Conservation (phyloP, 2,329 filamentous ascomycete species). For the Elsinoe perseae region DNA sequence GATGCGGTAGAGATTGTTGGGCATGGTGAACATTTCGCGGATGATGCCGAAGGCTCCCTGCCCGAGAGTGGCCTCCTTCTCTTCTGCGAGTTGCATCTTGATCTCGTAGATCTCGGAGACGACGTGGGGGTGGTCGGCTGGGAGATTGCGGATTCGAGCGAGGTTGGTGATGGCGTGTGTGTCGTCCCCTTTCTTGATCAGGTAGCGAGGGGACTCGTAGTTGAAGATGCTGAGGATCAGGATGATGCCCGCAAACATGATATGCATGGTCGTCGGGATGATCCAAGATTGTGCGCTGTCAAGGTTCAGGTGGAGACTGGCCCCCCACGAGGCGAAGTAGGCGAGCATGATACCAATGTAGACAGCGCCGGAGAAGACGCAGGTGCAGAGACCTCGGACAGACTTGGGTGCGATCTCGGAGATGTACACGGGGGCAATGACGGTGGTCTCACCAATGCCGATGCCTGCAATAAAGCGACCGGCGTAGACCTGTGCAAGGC, state of each 20-base stretch:
- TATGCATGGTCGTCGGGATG: slow-evolving; percentile 63
- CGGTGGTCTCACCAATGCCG: slow-evolving; percentile 42
- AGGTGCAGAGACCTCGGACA: slow-evolving; percentile 62
- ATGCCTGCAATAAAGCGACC: slow-evolving; percentile 54
- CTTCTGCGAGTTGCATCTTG: slow-evolving; percentile 55
- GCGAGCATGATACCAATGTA: slow-evolving; percentile 71
- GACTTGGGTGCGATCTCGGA: slow-evolving; percentile 53
- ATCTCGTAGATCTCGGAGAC: slow-evolving; percentile 53
- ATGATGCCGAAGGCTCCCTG: slow-evolving; percentile 54
- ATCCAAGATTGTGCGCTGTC: slow-evolving; percentile 39
- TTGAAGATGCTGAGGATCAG: slow-evolving; percentile 57
- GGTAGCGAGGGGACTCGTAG: slow-evolving; percentile 57
- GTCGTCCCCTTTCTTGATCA: slow-evolving; percentile 58
- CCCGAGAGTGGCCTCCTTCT: slow-evolving; percentile 61
- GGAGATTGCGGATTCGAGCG: slow-evolving; percentile 48
- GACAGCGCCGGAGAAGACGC: slow-evolving; percentile 59
- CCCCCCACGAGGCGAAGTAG: slow-evolving; percentile 59
- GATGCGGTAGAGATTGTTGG: slow-evolving; percentile 63
- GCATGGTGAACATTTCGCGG: slow-evolving; percentile 60
- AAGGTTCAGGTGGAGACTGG: slow-evolving; percentile 42
- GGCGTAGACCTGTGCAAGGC: slow-evolving; percentile 47
- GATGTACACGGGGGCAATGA: slow-evolving; percentile 43
- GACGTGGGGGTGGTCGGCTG: slow-evolving; percentile 52
- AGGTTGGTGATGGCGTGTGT: slow-evolving; percentile 53
- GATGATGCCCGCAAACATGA: slow-evolving; percentile 68